phyloP scores from a whole-genome alignment of 2,329 filamentous ascomycete species.

The Pseudogymnoascus sp. region DNA sequence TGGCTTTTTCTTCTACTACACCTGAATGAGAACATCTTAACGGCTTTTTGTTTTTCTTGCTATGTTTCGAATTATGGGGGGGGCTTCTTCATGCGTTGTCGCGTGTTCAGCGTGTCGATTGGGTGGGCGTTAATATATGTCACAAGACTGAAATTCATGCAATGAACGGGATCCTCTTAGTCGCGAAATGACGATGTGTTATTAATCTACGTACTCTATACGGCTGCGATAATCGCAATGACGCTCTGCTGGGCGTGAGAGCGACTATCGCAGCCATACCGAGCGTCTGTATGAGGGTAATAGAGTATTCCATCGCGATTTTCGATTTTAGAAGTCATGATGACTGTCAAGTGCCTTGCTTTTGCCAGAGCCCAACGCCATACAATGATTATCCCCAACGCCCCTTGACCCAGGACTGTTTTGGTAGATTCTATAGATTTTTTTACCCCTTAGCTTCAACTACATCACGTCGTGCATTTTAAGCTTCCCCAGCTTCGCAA shows the following conservation, averaged over 20 bases:
- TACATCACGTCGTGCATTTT: not conserved
- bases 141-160: conserved; percentile 5
- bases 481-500: not conserved
- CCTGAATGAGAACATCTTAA: not conserved
- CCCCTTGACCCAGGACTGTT: not conserved
- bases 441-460: not conserved
- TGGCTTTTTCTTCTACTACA: conserved; percentile 9
- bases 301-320: not conserved
- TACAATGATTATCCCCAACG: not conserved
- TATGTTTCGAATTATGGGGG: not conserved
- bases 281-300: not conserved
- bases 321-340: too few species aligned
- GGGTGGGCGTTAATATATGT: conserved; percentile 3
- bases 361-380: not conserved
- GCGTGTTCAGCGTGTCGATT: not conserved
- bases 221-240: not conserved
- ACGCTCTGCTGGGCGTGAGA: not conserved
- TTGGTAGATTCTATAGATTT: not conserved
- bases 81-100: not conserved
- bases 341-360: not conserved
- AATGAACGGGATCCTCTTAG: not conserved
- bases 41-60: not conserved
- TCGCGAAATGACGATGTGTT: not conserved
- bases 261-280: too few species aligned
- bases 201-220: not conserved